These are phyloP conservation scores for Akebia trifoliata DNA, from an alignment of 164 flowering plant genomes.

Conservation along the genomic window DNA sequence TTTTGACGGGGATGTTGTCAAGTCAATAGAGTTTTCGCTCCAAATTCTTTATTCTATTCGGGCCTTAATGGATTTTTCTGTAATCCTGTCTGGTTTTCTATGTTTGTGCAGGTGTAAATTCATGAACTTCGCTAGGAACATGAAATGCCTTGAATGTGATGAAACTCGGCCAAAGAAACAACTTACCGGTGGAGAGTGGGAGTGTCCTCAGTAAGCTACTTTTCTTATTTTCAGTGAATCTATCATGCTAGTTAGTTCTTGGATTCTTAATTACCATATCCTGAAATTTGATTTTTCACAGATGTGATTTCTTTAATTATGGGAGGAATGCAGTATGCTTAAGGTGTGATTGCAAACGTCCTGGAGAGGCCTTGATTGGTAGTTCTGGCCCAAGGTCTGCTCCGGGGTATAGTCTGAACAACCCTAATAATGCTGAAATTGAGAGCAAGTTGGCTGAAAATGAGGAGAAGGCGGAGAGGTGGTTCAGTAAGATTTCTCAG, in stretches of 20 bases:
- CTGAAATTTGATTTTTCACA: conserved; percentile 19
- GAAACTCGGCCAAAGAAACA: conserved; percentile 74
- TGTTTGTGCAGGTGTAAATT: conserved; percentile 9
- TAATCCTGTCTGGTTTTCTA: not conserved
- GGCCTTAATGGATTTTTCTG: too few relatives aligned
- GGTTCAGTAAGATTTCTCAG: conserved; percentile 68
- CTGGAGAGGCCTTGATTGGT: conserved; percentile 32
- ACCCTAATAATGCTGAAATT: conserved; percentile 26
- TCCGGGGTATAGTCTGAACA: conserved; percentile 19
- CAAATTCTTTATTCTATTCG: too few relatives aligned
- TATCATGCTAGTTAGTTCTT: not conserved
- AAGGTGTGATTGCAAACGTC: conserved; percentile 89
- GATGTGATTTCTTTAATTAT: conserved; percentile 83
- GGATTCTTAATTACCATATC: not conserved
- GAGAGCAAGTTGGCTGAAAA: conserved; percentile 44
- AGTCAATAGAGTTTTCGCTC: too few relatives aligned
- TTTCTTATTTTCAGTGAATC: not conserved
- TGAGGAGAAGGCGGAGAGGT: conserved; percentile 57
- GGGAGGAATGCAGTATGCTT: conserved; percentile 73
- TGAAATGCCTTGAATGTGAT: conserved; percentile 79
- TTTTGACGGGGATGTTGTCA: too few relatives aligned
- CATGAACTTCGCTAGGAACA: conserved; percentile 81
- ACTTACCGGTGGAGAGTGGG: conserved; percentile 94
- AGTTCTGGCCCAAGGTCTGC: conserved; percentile 10
- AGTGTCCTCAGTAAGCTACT: conserved; percentile 89